phyloP scores from a whole-genome alignment of 139 green algal genomes.

The Medakamo hakoo region DNA sequence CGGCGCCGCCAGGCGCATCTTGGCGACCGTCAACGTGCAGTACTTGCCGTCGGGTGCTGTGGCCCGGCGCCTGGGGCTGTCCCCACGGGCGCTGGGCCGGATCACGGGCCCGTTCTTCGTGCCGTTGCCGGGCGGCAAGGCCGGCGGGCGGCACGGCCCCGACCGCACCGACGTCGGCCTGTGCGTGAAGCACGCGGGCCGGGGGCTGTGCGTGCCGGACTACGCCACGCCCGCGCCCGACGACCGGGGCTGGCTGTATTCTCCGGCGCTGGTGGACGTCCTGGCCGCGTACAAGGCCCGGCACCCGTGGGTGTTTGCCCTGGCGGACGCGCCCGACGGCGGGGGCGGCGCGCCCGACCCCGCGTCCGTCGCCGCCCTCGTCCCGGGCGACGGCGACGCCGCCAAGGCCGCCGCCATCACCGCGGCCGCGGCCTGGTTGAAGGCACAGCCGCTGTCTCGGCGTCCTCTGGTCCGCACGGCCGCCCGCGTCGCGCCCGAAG shows the following conservation, averaged over 20 bases:
- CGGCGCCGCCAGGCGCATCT: conserved; percentile 18
- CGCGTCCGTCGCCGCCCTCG: not conserved
- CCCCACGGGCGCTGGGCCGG: conserved; percentile 39
- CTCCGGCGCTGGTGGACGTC: conserved; percentile 24
- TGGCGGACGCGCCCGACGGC: conserved; percentile 14
- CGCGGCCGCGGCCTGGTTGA: conserved; percentile 35
- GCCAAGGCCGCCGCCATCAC: not conserved
- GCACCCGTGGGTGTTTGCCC: conserved; percentile 31
- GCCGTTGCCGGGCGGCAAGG: not conserved
- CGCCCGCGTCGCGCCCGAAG: conserved; percentile 41
- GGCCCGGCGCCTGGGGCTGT: conserved; percentile 24
- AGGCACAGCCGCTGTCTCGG: conserved; percentile 33
- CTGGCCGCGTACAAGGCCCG: conserved; percentile 44
- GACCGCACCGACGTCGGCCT: conserved; percentile 64
- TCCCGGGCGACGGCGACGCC: not conserved
- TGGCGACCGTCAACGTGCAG: conserved; percentile 18
- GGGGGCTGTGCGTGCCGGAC: conserved; percentile 59
- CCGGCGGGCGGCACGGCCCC: too few species aligned
- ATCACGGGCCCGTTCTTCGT: conserved; percentile 25
- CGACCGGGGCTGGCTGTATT: conserved; percentile 56
- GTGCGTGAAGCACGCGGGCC: conserved; percentile 43
- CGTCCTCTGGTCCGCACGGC: conserved; percentile 52
- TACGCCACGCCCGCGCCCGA: conserved; percentile 16
- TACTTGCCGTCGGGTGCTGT: conserved; percentile 36
- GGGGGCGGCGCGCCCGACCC: not conserved